These are phyloP conservation scores for Neophaeococcomyces aloes DNA, from an alignment of 2,329 filamentous ascomycete species.

Conservation along the genomic window DNA sequence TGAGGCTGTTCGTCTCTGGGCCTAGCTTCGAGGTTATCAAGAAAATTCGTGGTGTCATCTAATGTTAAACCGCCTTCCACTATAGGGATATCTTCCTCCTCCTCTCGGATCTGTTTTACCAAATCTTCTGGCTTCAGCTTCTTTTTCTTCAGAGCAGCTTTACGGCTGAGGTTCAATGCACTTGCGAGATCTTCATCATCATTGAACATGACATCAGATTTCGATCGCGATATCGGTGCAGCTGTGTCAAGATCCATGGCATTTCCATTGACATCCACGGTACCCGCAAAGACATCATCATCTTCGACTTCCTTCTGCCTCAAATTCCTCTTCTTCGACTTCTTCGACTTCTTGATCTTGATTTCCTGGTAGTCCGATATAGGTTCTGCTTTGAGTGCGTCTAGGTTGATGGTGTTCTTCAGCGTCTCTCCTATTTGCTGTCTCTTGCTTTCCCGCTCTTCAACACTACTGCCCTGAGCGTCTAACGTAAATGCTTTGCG, in stretches of 20 bases:
- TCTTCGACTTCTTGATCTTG: slow-evolving; percentile 92
- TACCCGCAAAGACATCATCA: slow-evolving; percentile 39
- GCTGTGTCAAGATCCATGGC: slow-evolving; percentile 64
- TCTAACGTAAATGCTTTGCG: slow-evolving; percentile 79
- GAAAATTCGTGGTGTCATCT: slow-evolving; percentile 90
- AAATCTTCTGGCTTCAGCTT: slow-evolving; percentile 86
- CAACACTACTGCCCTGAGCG: slow-evolving; percentile 58
- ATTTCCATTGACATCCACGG: slow-evolving; percentile 31
- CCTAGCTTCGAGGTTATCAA: slow-evolving; percentile 65
- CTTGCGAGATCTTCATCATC: slow-evolving; percentile 92
- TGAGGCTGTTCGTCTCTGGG: slow-evolving; percentile 41
- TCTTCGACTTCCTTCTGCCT: slow-evolving; percentile 58
- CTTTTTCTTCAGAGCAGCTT: slow-evolving; percentile 77
- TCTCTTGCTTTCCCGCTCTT: slow-evolving; percentile 49
- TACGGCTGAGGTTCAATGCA: slow-evolving; percentile 70
- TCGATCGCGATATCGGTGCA: slow-evolving; percentile 51
- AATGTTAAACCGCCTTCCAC: slow-evolving; percentile 66
- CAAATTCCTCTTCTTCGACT: slow-evolving; percentile 65
- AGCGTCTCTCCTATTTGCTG: slow-evolving; percentile 46
- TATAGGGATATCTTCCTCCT: slow-evolving; percentile 43
- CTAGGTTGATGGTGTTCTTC: slow-evolving; percentile 66
- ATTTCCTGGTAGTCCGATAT: slow-evolving; percentile 85
- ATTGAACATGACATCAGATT: slow-evolving; percentile 58
- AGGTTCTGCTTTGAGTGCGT: slow-evolving; percentile 56
- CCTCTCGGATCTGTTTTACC: slow-evolving; percentile 64